Conservation (phyloP, 208 protist species). For the Leishmania amazonensis region DNA sequence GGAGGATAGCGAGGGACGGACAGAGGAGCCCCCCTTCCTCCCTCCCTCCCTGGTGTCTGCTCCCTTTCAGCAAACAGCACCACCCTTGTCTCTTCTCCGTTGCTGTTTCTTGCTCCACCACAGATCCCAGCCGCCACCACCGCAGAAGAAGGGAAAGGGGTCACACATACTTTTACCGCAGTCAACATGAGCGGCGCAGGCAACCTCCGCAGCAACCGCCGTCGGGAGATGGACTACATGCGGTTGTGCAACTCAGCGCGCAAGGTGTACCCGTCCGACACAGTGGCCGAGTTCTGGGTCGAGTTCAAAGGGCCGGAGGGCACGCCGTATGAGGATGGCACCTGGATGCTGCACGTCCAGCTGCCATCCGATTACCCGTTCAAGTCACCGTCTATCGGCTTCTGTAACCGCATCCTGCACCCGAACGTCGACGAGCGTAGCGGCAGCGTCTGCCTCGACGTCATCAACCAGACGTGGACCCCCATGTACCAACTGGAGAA, state of each 20-base stretch:
- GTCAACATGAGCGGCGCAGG: conserved; percentile 15
- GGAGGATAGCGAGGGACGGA: not conserved
- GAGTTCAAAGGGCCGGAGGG: conserved; percentile 97
- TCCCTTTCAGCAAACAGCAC: not conserved
- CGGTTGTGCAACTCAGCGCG: conserved; percentile 97
- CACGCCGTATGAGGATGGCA: conserved; percentile 96
- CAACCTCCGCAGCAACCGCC: conserved; percentile 50
- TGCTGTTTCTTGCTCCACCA: not conserved
- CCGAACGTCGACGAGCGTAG: conserved; percentile 98
- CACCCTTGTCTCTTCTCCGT: not conserved
- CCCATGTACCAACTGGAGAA: conserved; percentile 97
- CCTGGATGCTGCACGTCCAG: conserved; percentile 97
- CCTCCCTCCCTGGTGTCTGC: not conserved
- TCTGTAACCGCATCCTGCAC: conserved; percentile 98
- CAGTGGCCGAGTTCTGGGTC: conserved; percentile 95
- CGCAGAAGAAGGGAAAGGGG: not conserved
- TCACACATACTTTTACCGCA: not conserved
- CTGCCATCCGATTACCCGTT: conserved; percentile 98
- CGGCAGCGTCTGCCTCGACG: conserved; percentile 98
- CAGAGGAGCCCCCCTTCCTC: not conserved
- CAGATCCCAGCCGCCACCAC: not conserved
- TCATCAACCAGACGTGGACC: conserved; percentile 99
- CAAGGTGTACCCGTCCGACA: conserved; percentile 94
- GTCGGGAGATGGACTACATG: conserved; percentile 96
- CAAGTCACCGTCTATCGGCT: conserved; percentile 98